Evolutionary conservation across 2,329 filamentous ascomycete genomes (phyloP).

Genomic region (Penicillium sclerotigenum): DNA sequence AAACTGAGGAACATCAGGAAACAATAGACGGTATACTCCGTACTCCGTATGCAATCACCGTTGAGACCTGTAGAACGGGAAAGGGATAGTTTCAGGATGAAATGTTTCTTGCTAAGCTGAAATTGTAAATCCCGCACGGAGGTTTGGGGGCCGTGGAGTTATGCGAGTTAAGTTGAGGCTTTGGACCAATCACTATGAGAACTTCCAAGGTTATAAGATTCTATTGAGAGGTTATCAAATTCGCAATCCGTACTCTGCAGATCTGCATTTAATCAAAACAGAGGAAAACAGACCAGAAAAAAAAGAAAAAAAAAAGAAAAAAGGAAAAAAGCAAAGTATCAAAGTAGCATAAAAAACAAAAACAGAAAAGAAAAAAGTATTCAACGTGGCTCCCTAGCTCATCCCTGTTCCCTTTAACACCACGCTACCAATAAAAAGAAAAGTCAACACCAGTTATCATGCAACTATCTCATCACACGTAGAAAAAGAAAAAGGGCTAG

Average conservation of each 20-base stretch:
- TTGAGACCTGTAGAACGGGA: neutral
- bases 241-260: neutral
- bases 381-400: slow-evolving; percentile 4
- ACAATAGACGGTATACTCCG: no score
- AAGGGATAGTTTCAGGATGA: neutral
- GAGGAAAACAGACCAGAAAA: neutral
- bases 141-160: slow-evolving; percentile 10
- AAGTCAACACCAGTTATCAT: slow-evolving; percentile 9
- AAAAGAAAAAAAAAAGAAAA: neutral
- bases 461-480: slow-evolving; percentile 13
- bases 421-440: slow-evolving; percentile 5
- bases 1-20: neutral
- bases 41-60: no score
- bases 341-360: neutral
- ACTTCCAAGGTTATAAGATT: neutral
- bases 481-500: neutral
- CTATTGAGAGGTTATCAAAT: neutral
- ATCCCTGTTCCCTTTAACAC: slow-evolving; percentile 5
- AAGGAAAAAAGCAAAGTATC: neutral
- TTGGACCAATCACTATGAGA: neutral
- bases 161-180: neutral
- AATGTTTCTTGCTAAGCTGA: neutral
- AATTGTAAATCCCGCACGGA: slow-evolving; percentile 6
- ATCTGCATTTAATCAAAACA: slow-evolving; percentile 5
- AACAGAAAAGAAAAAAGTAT: neutral